Evolutionary conservation across 148 eudicot species (phyloP), one percentile per base, ranked within the genome.

Genomic region (Nepenthes gracilis): DNA sequence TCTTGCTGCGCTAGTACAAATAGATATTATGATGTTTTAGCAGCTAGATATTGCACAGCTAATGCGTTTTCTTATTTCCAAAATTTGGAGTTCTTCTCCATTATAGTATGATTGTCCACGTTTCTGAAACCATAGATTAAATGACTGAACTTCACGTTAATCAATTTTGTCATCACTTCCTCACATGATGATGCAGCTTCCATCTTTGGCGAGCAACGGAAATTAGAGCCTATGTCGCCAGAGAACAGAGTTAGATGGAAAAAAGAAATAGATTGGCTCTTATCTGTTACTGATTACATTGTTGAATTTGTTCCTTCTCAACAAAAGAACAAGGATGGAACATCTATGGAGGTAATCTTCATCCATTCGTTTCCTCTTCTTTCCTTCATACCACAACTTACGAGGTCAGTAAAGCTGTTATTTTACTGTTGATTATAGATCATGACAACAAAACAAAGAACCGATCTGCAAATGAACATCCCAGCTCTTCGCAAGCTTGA

Each of bases 401-500:
- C 61, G 4, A 12, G 45, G 3, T 2, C 2, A 15, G 23, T 58
- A 35, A 35, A 35, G 1, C 45, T 0, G 7, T 35, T 1, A 2
- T 12, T 38, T 8, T 12, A 2, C 33, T 58, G 23, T 58, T 35
- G 6, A 11, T 33, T 57, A 37, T 6, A 58, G 61, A 58, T 55
- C 37, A 90, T 90, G 97, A 78, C 78, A 50, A 87, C 95, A 32
- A 82, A 79, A 68, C 97, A 90, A 83, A 70, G 97, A 75, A 78
- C 70, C 6, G 97, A 90, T 68, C 83, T 87, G 47, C 75, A 75
- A 15, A 74, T 81, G 73, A 85, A 85, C 72, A 83, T 90, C 50
- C 97, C 97, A 6, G 95, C 92, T 32, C 76, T 90, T 47, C 81
- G 86, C 35, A 87, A 90, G 71, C 85, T 90, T 2, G 97, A 90